These are phyloP conservation scores for Gymnopus androsaceus DNA, from an alignment of 1,284 basidiomycete species.

Conservation along the genomic window DNA sequence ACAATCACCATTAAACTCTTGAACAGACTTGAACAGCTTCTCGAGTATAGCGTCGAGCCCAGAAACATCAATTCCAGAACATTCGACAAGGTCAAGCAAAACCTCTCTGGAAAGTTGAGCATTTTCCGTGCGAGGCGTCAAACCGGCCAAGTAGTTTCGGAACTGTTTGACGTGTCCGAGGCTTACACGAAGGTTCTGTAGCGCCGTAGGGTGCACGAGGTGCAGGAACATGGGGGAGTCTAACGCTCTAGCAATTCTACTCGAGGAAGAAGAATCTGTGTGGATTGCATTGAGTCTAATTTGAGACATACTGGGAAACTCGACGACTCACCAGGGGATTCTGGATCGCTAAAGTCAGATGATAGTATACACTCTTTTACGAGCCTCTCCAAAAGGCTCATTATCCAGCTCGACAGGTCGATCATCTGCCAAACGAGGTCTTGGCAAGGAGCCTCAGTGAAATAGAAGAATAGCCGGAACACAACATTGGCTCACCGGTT, in stretches of 20 bases:
- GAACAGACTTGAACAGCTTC: conserved; percentile 35
- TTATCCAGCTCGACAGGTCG: conserved; percentile 57
- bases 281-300: not conserved
- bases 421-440: conserved; percentile 73
- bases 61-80: conserved; percentile 61
- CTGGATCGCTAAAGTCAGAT: conserved; percentile 28
- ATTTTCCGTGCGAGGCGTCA: conserved; percentile 57
- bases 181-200: conserved; percentile 50
- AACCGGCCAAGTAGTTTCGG: conserved; percentile 48
- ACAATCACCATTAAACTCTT: conserved; percentile 33
- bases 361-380: conserved; percentile 63
- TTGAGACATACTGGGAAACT: not conserved
- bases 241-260: not conserved
- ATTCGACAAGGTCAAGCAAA: conserved; percentile 61
- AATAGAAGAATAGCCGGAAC: not conserved
- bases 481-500: conserved; percentile 26
- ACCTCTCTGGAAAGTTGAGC: conserved; percentile 63
- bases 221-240: conserved; percentile 50
- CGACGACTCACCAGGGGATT: conserved; percentile 13
- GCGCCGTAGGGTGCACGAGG: conserved; percentile 59
- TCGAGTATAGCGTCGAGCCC: conserved; percentile 49
- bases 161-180: conserved; percentile 60
- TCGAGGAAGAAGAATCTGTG: conserved; percentile 1
- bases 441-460: conserved; percentile 33
- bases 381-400: conserved; percentile 61